Evolutionary conservation across 108 stramenopile genomes (phyloP), one percentile per base, ranked within the genome.

Genomic region (Chaetoceros tenuissimus): DNA sequence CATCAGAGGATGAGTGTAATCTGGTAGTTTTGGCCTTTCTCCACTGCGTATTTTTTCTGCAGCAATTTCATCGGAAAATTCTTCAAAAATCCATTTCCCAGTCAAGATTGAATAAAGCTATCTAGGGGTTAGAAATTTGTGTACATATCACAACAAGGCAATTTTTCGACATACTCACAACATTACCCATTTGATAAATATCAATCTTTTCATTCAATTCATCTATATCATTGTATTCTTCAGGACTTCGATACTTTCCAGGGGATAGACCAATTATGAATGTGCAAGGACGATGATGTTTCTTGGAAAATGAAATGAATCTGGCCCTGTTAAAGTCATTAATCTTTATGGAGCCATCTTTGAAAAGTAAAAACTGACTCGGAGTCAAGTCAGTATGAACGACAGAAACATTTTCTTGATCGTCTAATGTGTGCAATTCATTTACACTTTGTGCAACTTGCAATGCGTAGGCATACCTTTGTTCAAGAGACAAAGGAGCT

Each of bases 271-370:
- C 34, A 5, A 40, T 13, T 13, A 5, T 5, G 13, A 40, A 40
- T 40, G 34, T 13, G 13, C 34, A 40, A 13, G 34, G 8, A 17
- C n/a, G 3, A 10, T 13, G 8, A 40, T 40, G 5, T 13, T 13
- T 40, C 13, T 40, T 13, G 13, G 5, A 5, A 40, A 40, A 40
- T 10, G 48, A 17, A 17, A 87, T 51, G 63, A 87, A 87, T 16
- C 81, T 73, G 44, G 70, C 77, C 16, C 85, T 67, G 60, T 87
- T 87, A 62, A 87, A 87, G 62, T 87, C 85, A 51, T 82, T 80
- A 22, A 87, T 61, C 55, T 87, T 81, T 54, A 58, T 80, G 2
- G 66, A 24, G 3, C 58, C 57, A 16, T 69, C 57, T n/a, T n/a
- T n/a, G 29, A 79, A 44, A 27, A 64, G 30, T 25, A 69, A 34